Evolutionary conservation across 495 filamentous ascomycete genomes (phyloP).

Genomic region (Arthonia radiata): DNA sequence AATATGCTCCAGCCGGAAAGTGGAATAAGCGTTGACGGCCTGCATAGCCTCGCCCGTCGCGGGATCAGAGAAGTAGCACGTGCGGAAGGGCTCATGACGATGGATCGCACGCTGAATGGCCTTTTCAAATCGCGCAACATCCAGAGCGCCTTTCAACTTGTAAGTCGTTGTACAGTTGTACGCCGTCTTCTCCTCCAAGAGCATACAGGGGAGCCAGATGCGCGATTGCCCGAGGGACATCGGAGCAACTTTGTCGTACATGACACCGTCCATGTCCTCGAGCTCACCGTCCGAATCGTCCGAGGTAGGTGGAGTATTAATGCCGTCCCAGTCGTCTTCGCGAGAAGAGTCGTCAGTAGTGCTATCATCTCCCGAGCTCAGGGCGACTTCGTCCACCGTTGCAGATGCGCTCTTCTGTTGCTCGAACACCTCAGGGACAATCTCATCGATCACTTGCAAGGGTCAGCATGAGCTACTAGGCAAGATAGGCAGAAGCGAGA

Average conservation of each 20-base stretch:
- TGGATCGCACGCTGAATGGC: slow-evolving; percentile 5
- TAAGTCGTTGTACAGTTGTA: slow-evolving; percentile 13
- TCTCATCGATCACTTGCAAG: no score
- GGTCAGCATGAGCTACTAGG: no score
- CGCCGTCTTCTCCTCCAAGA: slow-evolving; percentile 13
- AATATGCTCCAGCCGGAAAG: no score
- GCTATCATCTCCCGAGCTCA: no score
- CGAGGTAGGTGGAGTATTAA: no score
- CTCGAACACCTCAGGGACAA: no score
- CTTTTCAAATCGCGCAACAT: slow-evolving; percentile 6
- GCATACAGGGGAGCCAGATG: slow-evolving; percentile 10
- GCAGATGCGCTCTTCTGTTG: no score
- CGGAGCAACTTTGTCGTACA: slow-evolving; percentile 7
- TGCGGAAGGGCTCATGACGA: slow-evolving; percentile 22
- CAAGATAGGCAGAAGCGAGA: no score
- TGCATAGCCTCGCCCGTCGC: slow-evolving; percentile 3
- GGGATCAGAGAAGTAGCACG: slow-evolving; percentile 13
- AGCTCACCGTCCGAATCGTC: slow-evolving; percentile 5
- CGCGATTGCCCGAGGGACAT: slow-evolving; percentile 9
- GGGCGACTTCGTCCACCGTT: no score
- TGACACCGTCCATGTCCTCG: slow-evolving; percentile 7
- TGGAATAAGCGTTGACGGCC: not conserved
- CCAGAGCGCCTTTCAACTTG: no score
- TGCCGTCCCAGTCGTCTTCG: no score
- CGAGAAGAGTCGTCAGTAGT: no score